A percentile compares a stretch with the other conserved stretches of the same genome.
These are phyloP conservation scores for Metarhizium robertsii DNA, from an alignment of 2,329 filamentous ascomycete species.

Conservation along the genomic window DNA sequence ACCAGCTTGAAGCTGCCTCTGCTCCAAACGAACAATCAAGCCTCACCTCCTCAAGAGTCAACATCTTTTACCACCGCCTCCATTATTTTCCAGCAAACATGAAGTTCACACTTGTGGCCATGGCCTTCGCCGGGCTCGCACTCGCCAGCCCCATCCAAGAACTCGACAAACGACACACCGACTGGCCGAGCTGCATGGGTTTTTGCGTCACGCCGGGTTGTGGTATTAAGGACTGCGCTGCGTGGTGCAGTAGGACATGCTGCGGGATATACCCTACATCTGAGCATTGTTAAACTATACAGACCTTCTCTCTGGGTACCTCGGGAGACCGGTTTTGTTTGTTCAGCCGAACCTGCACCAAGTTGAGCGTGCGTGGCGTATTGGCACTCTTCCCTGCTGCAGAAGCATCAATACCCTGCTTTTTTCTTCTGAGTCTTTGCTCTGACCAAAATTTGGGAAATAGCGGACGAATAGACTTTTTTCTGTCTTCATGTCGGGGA, in stretches of 20 bases:
- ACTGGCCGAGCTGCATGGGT: conserved; percentile 4
- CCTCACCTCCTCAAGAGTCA: not conserved
- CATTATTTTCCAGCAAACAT: not conserved
- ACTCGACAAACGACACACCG: conserved; percentile 7
- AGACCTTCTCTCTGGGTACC: too few species aligned
- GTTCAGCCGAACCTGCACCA: too few species aligned
- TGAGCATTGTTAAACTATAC: too few species aligned
- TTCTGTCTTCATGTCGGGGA: too few species aligned
- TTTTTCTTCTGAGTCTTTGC: too few species aligned
- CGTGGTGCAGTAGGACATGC: conserved; percentile 1
- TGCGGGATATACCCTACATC: not conserved
- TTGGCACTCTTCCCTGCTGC: too few species aligned
- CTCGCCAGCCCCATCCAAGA: conserved; percentile 4
- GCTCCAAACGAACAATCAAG: not conserved
- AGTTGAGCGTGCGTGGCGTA: too few species aligned
- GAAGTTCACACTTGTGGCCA: conserved; percentile 6
- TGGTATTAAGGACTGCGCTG: conserved; percentile 2
- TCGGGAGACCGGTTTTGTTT: too few species aligned
- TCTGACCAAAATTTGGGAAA: too few species aligned
- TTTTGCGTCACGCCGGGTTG: conserved; percentile 4
- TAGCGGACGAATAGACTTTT: too few species aligned
- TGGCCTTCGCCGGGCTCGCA: conserved; percentile 2
- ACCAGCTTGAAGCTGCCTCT: not conserved
- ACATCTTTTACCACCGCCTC: not conserved
- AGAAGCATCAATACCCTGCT: too few species aligned